Evolutionary conservation across 257 asterid genomes (phyloP).

Genomic region (Nicotiana noctiflora): DNA sequence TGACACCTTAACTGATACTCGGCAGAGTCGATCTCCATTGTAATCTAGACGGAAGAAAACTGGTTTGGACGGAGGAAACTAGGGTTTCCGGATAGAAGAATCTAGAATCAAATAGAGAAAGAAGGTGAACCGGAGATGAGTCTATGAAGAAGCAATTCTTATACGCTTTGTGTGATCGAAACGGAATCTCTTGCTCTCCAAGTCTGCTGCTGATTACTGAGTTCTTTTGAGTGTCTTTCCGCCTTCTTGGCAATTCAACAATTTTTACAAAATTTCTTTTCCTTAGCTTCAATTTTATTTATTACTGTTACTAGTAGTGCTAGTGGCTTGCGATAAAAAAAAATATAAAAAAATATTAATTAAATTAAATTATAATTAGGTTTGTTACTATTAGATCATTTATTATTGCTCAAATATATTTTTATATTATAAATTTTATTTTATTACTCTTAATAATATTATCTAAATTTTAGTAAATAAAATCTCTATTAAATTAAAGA

Average conservation of each 20-base stretch:
- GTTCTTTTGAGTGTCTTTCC: background rate
- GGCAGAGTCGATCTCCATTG: conserved; percentile 66
- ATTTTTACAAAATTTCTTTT: no score
- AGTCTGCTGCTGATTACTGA: background rate
- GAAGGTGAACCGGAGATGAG: background rate
- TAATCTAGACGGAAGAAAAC: background rate
- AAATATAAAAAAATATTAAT: no score
- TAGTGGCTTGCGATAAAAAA: no score
- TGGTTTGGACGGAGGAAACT: background rate
- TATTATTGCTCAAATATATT: no score
- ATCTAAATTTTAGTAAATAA: no score
- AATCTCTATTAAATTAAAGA: no score
- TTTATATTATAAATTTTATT: no score
- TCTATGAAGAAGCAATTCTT: background rate
- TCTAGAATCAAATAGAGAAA: background rate
- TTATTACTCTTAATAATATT: no score
- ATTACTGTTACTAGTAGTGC: no score
- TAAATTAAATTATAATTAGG: no score
- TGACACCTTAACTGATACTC: conserved; percentile 79
- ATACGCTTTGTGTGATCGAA: background rate
- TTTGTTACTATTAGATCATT: no score
- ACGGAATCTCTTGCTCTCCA: conserved; percentile 14
- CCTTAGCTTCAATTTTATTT: no score
- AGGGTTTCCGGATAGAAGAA: conserved; percentile 10
- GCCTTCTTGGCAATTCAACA: background rate